Conservation (phyloP, 345 rosid genomes). For the Geranium rotundifolium region DNA sequence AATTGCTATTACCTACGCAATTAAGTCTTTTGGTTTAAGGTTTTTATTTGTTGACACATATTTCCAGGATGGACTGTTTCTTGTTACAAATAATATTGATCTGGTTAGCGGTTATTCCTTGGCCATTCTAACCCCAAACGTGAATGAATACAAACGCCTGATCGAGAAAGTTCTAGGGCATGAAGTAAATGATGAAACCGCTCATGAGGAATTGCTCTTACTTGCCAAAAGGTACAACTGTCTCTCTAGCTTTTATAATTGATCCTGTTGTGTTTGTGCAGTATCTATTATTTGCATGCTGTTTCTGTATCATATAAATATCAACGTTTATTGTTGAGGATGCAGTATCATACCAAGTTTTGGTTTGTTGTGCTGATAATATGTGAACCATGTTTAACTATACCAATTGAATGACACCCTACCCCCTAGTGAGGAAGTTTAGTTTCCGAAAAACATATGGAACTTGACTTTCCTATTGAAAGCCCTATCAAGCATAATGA, state of each 20-base stretch:
- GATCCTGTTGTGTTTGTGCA: background rate
- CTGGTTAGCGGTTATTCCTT: conserved; percentile 64
- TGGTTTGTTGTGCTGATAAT: background rate
- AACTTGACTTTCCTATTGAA: too few relatives aligned
- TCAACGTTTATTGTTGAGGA: background rate
- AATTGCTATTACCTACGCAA: background rate
- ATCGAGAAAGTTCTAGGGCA: conserved; percentile 59
- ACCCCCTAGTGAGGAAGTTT: too few relatives aligned
- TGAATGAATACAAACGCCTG: conserved; percentile 84
- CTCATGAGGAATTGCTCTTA: conserved; percentile 44
- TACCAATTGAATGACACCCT: too few relatives aligned
- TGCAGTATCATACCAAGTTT: background rate
- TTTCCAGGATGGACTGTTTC: conserved; percentile 84
- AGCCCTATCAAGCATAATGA: too few relatives aligned
- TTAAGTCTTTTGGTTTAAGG: background rate
- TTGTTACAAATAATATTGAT: conserved; percentile 53
- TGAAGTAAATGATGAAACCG: conserved; percentile 53
- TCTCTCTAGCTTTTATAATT: background rate
- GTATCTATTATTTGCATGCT: too few relatives aligned
- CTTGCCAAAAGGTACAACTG: conserved; percentile 56
- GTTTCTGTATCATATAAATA: background rate
- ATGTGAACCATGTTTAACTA: too few relatives aligned
- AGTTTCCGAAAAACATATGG: too few relatives aligned
- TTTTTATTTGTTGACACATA: conserved; percentile 5
- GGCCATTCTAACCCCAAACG: conserved; percentile 84